Evolutionary conservation across 495 filamentous ascomycete species (phyloP), one percentile per base, ranked within the genome.

Genomic region (Neurospora sublineolata): DNA sequence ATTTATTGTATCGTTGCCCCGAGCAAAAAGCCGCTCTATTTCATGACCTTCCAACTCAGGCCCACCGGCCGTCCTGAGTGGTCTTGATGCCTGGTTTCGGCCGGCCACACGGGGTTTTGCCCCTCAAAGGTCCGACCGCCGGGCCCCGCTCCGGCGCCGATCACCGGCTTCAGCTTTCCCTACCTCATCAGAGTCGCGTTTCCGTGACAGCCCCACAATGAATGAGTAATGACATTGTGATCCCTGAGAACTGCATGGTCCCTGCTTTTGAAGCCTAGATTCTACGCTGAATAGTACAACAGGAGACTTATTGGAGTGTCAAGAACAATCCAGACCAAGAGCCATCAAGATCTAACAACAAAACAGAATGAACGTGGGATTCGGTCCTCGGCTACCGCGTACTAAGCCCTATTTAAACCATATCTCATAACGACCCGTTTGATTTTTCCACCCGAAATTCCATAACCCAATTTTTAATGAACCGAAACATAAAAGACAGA

Each of bases 251-350:
- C 20, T 58, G 10, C 44, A 52, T 58, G 12, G 52, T 64, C 14
- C 52, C 52, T 33, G 27, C 23, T 33, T 64, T 8, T 18, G 11
- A 64, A 64, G 14, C 27, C 14, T 33, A 33, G 27, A 64, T 16
- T 18, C 12, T 18, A 33, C 5, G 52, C 27, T 33, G 12, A 60
- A 27, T 30, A 33, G 52, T 16, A 14, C 23, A 33, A 18, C 12
- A 60, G 52, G 27, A 27, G 11, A 16, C 12, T 58, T 30, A 27
- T 5, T 58, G 20, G n/a, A n/a, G n/a, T 23, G 20, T 52, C 20
- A 12, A 52, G 44, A 23, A 52, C 44, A 52, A 23, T 72, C 70
- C 72, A 73, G 23, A 46, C 42, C 42, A 60, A 52, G 16, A 69
- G 60, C 33, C n/a, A 72, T n/a, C 42, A 60, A 41, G 30, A 60